These are phyloP conservation scores for Suhomyces kunorum DNA, from an alignment of 1,139 yeast species.

Conservation along the genomic window DNA sequence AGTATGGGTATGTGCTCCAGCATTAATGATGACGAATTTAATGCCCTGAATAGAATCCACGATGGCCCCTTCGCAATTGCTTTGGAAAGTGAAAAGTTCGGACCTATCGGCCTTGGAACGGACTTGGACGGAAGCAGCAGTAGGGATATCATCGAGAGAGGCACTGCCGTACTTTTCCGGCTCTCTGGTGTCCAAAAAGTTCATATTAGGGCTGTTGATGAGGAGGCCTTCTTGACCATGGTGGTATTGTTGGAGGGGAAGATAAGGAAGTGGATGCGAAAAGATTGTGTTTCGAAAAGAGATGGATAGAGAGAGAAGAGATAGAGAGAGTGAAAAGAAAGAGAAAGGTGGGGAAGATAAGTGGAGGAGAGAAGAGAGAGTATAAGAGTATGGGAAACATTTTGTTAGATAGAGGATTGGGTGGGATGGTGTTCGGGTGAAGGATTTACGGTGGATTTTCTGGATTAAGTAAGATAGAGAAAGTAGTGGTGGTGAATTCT, in stretches of 20 bases:
- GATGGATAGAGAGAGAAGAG: not conserved
- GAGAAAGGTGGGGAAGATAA: too few species aligned
- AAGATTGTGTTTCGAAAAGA: too few species aligned
- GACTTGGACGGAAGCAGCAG: constrained; percentile 42
- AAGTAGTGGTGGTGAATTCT: too few species aligned
- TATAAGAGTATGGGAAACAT: too few species aligned
- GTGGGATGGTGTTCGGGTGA: too few species aligned
- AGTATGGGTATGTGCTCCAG: constrained; percentile 55
- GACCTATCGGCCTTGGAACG: constrained; percentile 34
- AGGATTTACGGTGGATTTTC: too few species aligned
- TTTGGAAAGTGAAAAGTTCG: constrained; percentile 37
- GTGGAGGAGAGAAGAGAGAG: too few species aligned
- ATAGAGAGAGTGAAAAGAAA: not conserved
- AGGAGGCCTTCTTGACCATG: constrained; percentile 48
- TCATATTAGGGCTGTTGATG: constrained; percentile 51
- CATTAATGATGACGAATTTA: constrained; percentile 47
- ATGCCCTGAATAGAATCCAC: constrained; percentile 49
- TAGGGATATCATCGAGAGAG: constrained; percentile 42
- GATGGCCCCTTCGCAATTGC: constrained; percentile 49
- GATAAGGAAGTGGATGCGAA: too few species aligned
- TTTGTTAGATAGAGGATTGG: too few species aligned
- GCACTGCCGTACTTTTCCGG: constrained; percentile 54
- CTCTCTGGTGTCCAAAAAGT: constrained; percentile 49
- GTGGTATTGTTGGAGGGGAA: too few species aligned
- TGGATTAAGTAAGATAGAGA: too few species aligned